Base-by-base conservation (phyloP, 2,329 filamentous ascomycete species). In the Hypoxylon sp. region DNA sequence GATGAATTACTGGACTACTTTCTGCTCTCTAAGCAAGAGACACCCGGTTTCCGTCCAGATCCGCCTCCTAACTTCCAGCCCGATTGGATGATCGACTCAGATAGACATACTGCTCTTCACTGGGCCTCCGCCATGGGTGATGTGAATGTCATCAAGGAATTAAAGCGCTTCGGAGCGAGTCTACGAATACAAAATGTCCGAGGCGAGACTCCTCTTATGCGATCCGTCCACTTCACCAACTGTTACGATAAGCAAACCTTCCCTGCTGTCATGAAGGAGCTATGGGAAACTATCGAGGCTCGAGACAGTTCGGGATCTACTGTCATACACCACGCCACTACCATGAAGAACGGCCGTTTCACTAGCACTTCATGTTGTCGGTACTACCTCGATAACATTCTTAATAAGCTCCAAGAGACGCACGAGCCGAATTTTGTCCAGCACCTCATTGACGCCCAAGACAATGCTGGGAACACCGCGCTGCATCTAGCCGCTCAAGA, bases 121-220 rank as follows among this genome's bases (percentile, higher is more conserved):
- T 99, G 95, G 95, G 95, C 94, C 17, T 93, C 93, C 55, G 93
- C 95, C 22, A 99, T 99, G 94, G 95, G 95, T 61, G 95, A 98
- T 70, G 83, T 97, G 28, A 91, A 94, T 50, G 92, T 98, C 15
- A 92, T 97, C 65, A 93, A 90, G 76, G 91, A 97, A 76, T 83
- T 99, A 17, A 90, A 95, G 71, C 85, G 88, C 41, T 93, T 94
- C 64, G 90, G 91, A 43, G 93, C 94, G 10, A 88, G 88, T 64
- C 83, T 93, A 15, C 87, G 88, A 28, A 88, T 89, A 2, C 85
- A 90, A 56, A 94, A 93, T 59, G 80, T 86, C 46, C 83, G 88
- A 19, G 90, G 91, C 59, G 94, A 98, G 78, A 98, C 95, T 0
- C 94, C 95, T 0, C 86, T 99, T 34, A 97, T 99, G 87, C 90